Evolutionary conservation across 768 basidiomycete genomes (phyloP).

Genomic region (Xerocomellus chrysenteron): DNA sequence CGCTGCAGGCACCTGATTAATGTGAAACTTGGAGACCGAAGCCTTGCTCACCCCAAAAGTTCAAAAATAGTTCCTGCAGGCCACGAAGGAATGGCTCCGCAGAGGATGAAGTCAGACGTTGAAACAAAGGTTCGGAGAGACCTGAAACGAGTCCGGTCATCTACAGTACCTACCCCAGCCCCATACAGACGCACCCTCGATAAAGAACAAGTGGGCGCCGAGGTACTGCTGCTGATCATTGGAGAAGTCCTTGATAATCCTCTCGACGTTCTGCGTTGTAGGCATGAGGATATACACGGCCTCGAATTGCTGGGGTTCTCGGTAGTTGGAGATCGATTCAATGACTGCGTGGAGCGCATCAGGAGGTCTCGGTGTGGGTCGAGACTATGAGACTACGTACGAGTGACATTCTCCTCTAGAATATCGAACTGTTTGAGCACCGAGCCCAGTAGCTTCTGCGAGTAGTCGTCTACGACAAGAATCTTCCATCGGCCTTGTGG

Average conservation of each 20-base stretch:
- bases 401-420: slow-evolving; percentile 91
- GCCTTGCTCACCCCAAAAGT: slow-evolving; percentile 81
- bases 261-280: slow-evolving; percentile 89
- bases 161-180: not conserved
- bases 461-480: slow-evolving; percentile 92
- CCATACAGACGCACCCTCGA: slow-evolving; percentile 63
- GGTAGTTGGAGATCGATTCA: slow-evolving; percentile 81
- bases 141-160: slow-evolving; percentile 43
- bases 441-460: slow-evolving; percentile 77
- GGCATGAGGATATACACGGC: slow-evolving; percentile 95
- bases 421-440: slow-evolving; percentile 94
- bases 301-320: slow-evolving; percentile 85
- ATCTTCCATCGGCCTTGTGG: slow-evolving; percentile 95
- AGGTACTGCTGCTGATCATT: slow-evolving; percentile 68
- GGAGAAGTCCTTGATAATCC: slow-evolving; percentile 84
- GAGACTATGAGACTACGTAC: slow-evolving; percentile 48
- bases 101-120: slow-evolving; percentile 68
- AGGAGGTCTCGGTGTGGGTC: slow-evolving; percentile 1
- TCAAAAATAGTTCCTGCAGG: slow-evolving; percentile 85
- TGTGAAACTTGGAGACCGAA: slow-evolving; percentile 1
- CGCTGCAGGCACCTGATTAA: slow-evolving; percentile 45
- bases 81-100: slow-evolving; percentile 76
- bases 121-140: slow-evolving; percentile 73
- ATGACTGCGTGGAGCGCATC: slow-evolving; percentile 58
- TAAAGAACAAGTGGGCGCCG: slow-evolving; percentile 87